A percentile compares a stretch with the other conserved stretches of the same genome.
Conservation (phyloP, 75 land plant genomes). For the Cunninghamia lanceolata region DNA sequence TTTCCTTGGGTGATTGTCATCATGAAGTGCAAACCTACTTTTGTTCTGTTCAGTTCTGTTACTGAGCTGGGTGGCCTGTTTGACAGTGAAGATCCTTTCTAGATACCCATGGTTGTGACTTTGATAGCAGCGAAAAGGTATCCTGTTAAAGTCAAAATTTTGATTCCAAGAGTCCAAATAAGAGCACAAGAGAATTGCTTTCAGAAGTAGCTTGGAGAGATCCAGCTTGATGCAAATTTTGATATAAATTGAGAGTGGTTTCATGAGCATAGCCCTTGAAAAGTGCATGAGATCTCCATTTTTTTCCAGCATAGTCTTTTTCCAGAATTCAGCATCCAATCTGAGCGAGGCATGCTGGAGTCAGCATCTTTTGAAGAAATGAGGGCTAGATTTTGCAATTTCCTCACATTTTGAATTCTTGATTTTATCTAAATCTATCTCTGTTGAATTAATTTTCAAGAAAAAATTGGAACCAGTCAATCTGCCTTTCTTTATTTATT, state of each 20-base stretch:
- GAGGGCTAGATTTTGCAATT: background rate
- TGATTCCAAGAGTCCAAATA: background rate
- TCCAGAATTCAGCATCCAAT: background rate
- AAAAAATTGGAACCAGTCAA: background rate
- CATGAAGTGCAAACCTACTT: background rate
- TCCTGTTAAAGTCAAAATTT: background rate
- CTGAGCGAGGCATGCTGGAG: background rate
- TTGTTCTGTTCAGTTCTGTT: background rate
- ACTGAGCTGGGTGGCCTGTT: background rate
- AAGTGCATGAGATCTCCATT: background rate
- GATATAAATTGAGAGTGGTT: background rate
- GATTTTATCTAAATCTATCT: background rate
- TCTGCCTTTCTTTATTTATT: background rate
- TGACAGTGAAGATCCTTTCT: background rate
- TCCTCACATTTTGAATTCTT: background rate
- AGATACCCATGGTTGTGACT: background rate
- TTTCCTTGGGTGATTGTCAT: background rate
- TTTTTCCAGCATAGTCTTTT: background rate
- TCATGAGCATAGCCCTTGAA: background rate
- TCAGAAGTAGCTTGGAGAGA: too few relatives aligned
- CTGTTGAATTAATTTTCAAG: background rate
- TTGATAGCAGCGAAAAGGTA: background rate
- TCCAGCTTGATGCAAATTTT: background rate
- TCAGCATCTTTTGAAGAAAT: background rate
- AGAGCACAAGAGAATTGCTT: background rate